Evolutionary conservation across 768 basidiomycete genomes (phyloP), one percentile per base, ranked within the genome.

Genomic region (Auriscalpium vulgare): DNA sequence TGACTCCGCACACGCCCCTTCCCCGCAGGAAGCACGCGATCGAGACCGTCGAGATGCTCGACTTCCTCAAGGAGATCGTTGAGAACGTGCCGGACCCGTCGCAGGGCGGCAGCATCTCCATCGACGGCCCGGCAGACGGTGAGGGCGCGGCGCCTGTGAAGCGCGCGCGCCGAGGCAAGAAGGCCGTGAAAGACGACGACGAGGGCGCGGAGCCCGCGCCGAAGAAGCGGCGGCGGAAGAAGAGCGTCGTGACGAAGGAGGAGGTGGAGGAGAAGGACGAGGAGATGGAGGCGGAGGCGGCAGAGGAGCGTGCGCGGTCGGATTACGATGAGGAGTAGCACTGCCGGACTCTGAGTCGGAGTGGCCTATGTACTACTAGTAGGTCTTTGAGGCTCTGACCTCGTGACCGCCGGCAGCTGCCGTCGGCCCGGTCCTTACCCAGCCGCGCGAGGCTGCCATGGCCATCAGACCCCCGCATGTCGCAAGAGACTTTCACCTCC

Each of bases 51-150:
- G 86, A 92, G 60, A 89, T 84, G 76, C 83, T 97, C 50, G 95
- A 97, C 69, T 98, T 97, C 71, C 79, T 97, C 36, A 88, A 91
- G 67, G 94, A 97, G 67, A 83, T 97, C 52, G 93, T 95, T 21
- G 84, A 88, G 65, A 73, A 76, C 37, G 83, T 95, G 7, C 87
- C 91, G 1, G 94, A 97, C 69, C 94, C 94, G 0, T 87, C 89
- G 4, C 83, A 83, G 17, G 88, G 90, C 10, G 89, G 87, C 2
- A 90, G 87, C 0, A 81, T 88, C 45, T 83, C 88, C 63, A 68
- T 90, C 19, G 85, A 87, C 52, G 75, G 76, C 7, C 86, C 87
- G 65, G 75, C 69, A 14, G 85, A 86, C 48, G 75, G 76, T 13
- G 87, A 87, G 63, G 75, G 70, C 19, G 71, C 74, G 8, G 82